These are phyloP conservation scores for Saccharomyces hybrid DNA, from an alignment of 1,139 yeast genomes.

Conservation along the genomic window DNA sequence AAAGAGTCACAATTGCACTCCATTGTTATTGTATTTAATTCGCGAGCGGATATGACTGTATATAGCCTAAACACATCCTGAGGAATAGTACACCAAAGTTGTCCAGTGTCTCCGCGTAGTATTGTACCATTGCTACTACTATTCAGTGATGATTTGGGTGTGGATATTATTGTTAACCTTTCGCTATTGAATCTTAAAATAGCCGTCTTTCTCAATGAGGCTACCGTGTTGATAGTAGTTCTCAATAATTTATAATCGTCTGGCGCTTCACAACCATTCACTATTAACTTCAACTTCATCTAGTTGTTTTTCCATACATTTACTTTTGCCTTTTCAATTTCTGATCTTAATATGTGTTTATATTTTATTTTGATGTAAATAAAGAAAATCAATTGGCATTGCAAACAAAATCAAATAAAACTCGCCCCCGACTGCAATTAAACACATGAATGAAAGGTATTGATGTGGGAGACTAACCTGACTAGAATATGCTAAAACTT, in stretches of 20 bases:
- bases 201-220: conserved; percentile 29
- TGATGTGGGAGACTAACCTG: neutral
- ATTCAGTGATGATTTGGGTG: conserved; percentile 20
- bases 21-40: conserved; percentile 27
- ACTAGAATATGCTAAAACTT: neutral
- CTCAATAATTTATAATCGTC: conserved; percentile 29
- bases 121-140: conserved; percentile 10
- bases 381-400: neutral
- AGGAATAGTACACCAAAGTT: conserved; percentile 32
- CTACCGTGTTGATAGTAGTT: conserved; percentile 29
- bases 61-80: conserved; percentile 26
- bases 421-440: neutral
- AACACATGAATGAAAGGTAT: neutral
- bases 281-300: conserved; percentile 29
- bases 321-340: neutral
- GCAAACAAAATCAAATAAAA: neutral
- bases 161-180: conserved; percentile 26
- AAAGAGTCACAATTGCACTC: conserved; percentile 30
- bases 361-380: neutral
- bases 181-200: conserved; percentile 28
- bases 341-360: neutral
- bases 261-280: conserved; percentile 26
- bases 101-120: conserved; percentile 26
- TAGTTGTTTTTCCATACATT: neutral
- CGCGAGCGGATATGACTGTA: conserved; percentile 24